These are phyloP conservation scores for Neofusicoccum parvum DNA, from an alignment of 2,329 filamentous ascomycete genomes.

Conservation along the genomic window DNA sequence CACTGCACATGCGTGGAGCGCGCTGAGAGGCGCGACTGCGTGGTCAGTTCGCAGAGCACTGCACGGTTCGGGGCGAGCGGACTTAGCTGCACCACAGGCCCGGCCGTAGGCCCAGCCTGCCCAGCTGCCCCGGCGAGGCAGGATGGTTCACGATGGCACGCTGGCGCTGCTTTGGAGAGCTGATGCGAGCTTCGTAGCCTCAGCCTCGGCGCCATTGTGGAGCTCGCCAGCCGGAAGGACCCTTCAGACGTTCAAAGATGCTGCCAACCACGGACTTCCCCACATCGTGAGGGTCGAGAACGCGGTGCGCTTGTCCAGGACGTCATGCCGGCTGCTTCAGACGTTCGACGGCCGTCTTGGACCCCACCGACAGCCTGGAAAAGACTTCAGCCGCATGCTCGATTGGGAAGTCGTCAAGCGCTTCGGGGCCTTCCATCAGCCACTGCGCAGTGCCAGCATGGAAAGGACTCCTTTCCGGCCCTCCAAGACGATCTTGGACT, in stretches of 20 bases:
- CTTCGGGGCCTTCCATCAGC: background rate
- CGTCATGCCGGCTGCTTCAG: too few relatives aligned
- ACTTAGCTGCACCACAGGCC: too few relatives aligned
- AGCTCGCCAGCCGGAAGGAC: background rate
- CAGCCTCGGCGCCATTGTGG: background rate
- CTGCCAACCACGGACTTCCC: background rate
- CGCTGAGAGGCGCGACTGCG: too few relatives aligned
- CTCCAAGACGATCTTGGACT: background rate
- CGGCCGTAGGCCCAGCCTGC: too few relatives aligned
- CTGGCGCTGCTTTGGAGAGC: too few relatives aligned
- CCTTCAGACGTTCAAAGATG: conserved; percentile 1
- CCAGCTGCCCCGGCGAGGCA: too few relatives aligned
- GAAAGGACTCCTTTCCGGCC: background rate
- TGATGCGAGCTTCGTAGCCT: background rate
- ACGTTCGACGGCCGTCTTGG: too few relatives aligned
- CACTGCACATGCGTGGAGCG: too few relatives aligned
- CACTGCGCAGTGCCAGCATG: background rate
- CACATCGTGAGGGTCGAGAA: too few relatives aligned
- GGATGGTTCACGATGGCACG: too few relatives aligned
- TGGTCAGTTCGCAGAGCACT: too few relatives aligned
- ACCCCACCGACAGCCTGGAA: background rate
- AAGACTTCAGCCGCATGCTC: background rate
- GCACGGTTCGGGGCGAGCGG: too few relatives aligned
- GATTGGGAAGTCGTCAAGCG: background rate
- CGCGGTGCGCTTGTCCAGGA: background rate